Evolutionary conservation across 1,284 basidiomycete species (phyloP).

Genomic region (Apiotrichum siamense): DNA sequence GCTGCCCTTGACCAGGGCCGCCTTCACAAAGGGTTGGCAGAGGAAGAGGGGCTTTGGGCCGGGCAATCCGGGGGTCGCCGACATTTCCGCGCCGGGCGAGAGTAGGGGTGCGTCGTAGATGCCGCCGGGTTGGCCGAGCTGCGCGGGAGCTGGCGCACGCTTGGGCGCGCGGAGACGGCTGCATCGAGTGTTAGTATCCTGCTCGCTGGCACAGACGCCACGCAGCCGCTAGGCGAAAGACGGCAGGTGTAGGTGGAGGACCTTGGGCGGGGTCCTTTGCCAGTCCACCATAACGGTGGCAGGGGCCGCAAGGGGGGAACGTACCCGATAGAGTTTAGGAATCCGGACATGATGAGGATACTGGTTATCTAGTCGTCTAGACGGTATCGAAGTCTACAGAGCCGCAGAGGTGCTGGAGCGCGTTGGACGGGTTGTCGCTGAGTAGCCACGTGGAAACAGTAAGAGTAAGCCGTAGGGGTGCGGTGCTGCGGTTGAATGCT

Average conservation of each 20-base stretch:
- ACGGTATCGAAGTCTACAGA: too few relatives aligned
- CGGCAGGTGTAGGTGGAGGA: background rate
- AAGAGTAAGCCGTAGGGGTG: too few relatives aligned
- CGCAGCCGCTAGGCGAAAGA: background rate
- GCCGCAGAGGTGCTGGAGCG: background rate
- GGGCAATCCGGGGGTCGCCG: constrained; percentile 12
- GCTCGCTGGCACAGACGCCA: too few relatives aligned
- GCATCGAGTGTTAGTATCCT: too few relatives aligned
- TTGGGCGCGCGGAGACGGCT: constrained; percentile 46
- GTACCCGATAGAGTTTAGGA: constrained; percentile 45
- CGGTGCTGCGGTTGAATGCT: too few relatives aligned
- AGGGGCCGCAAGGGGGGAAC: constrained; percentile 3
- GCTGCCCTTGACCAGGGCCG: constrained; percentile 93
- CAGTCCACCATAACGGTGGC: background rate
- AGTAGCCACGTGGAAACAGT: too few relatives aligned
- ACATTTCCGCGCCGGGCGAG: constrained; percentile 33
- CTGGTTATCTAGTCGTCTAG: too few relatives aligned
- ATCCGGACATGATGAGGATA: constrained; percentile 40
- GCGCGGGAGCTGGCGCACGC: constrained; percentile 31
- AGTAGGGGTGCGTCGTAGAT: constrained; percentile 37
- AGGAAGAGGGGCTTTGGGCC: constrained; percentile 64
- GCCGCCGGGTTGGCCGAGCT: constrained; percentile 19
- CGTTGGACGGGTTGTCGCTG: too few relatives aligned
- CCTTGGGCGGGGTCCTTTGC: background rate
- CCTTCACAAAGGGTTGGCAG: constrained; percentile 93